A percentile compares a stretch with the other conserved stretches of the same genome.
Evolutionary conservation across 1,139 yeast genomes (phyloP).

Genomic region (Waltiozyma sp.): DNA sequence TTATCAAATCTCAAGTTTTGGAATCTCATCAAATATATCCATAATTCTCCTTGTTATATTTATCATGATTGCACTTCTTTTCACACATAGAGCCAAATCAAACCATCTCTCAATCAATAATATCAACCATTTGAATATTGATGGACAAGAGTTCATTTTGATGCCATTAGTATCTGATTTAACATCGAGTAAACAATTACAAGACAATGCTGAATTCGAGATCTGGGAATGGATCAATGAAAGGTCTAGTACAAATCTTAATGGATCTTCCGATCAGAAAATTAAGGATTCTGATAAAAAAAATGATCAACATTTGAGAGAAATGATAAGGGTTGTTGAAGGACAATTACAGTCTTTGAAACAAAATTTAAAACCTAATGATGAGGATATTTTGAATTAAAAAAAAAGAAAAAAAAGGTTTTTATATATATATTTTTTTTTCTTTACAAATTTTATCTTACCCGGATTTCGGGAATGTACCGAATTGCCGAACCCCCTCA

Average conservation of each 20-base stretch:
- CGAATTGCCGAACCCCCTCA: too few species aligned
- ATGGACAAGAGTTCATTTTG: constrained; percentile 33
- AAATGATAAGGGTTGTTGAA: constrained; percentile 45
- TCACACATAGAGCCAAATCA: neutral
- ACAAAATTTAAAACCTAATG: too few species aligned
- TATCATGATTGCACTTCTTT: neutral
- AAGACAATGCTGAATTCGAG: constrained; percentile 45
- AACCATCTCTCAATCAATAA: neutral
- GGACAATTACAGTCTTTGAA: constrained; percentile 33
- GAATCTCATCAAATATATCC: neutral
- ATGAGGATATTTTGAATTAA: too few species aligned
- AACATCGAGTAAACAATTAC: constrained; percentile 25
- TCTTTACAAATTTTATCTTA: too few species aligned
- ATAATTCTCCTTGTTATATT: too few species aligned
- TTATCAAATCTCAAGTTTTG: neutral
- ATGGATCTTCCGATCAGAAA: too few species aligned
- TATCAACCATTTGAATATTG: constrained; percentile 24
- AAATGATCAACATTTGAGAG: constrained; percentile 38
- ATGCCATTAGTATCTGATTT: constrained; percentile 36
- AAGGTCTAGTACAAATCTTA: constrained; percentile 28
- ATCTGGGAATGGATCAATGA: constrained; percentile 79
- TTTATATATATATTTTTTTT: too few species aligned
- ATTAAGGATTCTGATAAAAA: constrained; percentile 4
- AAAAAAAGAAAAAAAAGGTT: too few species aligned
- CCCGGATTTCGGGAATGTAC: too few species aligned